Base-by-base conservation (phyloP, 768 basidiomycete species). In the Neoboletus subvelutipes region DNA sequence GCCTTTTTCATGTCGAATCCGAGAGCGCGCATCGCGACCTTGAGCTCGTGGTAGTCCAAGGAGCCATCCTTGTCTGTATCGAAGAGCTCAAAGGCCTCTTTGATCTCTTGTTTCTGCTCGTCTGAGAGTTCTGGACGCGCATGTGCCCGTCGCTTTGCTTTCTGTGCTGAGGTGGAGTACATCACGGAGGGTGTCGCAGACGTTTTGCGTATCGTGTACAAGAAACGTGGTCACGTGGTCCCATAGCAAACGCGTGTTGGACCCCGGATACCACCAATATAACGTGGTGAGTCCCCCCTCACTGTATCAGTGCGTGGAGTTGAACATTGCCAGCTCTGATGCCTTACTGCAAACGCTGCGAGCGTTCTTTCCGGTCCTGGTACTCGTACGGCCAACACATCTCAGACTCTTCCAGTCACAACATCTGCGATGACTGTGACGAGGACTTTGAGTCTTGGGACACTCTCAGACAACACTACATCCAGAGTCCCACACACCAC, bases 1-100 rank as follows among this genome's bases (percentile, higher is more conserved):
- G 93, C 93, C 77, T 98, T 99, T 80, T 98, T 98, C 76, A 97
- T 72, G 72, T 98, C 97, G 71, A 98, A 98, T 1, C 97, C 97
- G 56, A 99, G 76, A 1, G 97, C 97, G 45, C 97, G 83, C 92
- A 99, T 95, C 50, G 96, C 94, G 67, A 99, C 97, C 74, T 98
- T 99, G 66, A 98, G 83, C 71, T 99, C 97, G 76, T 99, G 97
- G 75, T 98, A 98, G 76, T 98, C 97, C 55, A 98, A 80, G 50
- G 83, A 86, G 34, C 92, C 92, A 68, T 99, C 97, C 78, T 98
- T 97, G 81, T 99, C 97, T 45, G 94, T 92, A 76, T 99, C 97
- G 70, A 99, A 99, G 53, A 99, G 86, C 73, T 98, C 96, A 67
- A 99, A 99, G 0, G 97, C 97, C 68, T 99, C 97, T 73, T 94